Evolutionary conservation across 352 stramenopile species (phyloP).

Genomic region (Pythium plurisporium): DNA sequence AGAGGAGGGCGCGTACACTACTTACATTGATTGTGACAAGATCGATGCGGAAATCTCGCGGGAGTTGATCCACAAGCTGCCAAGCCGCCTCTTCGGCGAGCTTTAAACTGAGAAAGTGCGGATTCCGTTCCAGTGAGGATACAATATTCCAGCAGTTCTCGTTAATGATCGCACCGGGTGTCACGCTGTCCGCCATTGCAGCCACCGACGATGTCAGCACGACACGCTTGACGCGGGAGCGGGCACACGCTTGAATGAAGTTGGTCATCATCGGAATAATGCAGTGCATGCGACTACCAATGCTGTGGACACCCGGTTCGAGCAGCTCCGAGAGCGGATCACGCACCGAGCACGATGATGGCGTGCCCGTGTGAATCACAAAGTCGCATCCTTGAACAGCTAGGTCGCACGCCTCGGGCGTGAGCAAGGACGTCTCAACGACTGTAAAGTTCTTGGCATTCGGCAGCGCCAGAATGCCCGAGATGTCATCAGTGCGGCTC

Average conservation of each 20-base stretch:
- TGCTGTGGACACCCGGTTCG: slow-evolving; percentile 83
- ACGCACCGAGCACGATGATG: slow-evolving; percentile 81
- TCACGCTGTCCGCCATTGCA: slow-evolving; percentile 79
- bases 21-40: slow-evolving; percentile 85
- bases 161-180: slow-evolving; percentile 74
- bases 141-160: slow-evolving; percentile 85
- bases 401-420: slow-evolving; percentile 81
- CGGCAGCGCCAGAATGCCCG: slow-evolving; percentile 61
- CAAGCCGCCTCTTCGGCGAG: slow-evolving; percentile 83
- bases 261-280: slow-evolving; percentile 92
- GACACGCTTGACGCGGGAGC: slow-evolving; percentile 74
- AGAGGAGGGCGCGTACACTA: no score
- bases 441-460: slow-evolving; percentile 82
- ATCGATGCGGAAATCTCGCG: slow-evolving; percentile 75
- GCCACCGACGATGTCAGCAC: slow-evolving; percentile 84
- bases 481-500: slow-evolving; percentile 84
- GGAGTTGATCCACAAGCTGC: slow-evolving; percentile 85
- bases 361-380: slow-evolving; percentile 87
- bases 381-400: slow-evolving; percentile 87
- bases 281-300: slow-evolving; percentile 87
- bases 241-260: slow-evolving; percentile 85
- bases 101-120: slow-evolving; percentile 86
- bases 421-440: slow-evolving; percentile 85
- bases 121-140: slow-evolving; percentile 79
- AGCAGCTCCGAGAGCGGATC: slow-evolving; percentile 81